Evolutionary conservation across 2,329 filamentous ascomycete species (phyloP), one percentile per base, ranked within the genome.

Genomic region (Trichocomaceae sp.): DNA sequence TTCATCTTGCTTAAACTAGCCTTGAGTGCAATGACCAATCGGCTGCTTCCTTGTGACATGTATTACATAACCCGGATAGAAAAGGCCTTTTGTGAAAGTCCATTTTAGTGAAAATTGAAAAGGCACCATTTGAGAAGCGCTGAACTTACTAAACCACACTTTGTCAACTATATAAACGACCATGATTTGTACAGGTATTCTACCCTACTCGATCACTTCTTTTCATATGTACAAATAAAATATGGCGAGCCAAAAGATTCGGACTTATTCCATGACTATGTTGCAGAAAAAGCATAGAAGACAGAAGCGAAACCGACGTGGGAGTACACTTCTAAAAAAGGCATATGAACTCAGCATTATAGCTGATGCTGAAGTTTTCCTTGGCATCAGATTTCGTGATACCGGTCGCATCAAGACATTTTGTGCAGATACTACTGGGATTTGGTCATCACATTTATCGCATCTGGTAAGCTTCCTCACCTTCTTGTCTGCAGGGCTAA

Each of bases 311-410:
- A n/a, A 54, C n/a, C 19, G 26, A 20, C 20, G 26, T 13, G 9
- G 52, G 10, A 33, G 9, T 22, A 54, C 47, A 45, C 47, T 54
- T 31, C 37, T 56, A 15, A 52, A 56, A n/a, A 56, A 56, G n/a
- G 48, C 39, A 45, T 52, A 52, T 45, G 17, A 56, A 52, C 42
- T 56, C 2, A 56, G 54, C 19, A 35, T 33, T 23, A 45, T 52
- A 26, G 23, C 23, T 26, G 23, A 26, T 26, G 23, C 23, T 26
- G 23, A 26, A 26, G 23, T 26, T 26, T 5, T 37, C 42, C 5
- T 56, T 46, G 49, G 44, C n/a, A 49, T 56, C 7, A 52, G 23
- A 52, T 52, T 41, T 22, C 44, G 39, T 12, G 31, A 56, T 26
- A 56, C 33, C 2, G 33, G 44, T 47, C 33, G 17, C 13, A 52